Evolutionary conservation across 106 monocot genomes (phyloP), one percentile per base, ranked within the genome.

Genomic region (Dioscorea zingiberensis): DNA sequence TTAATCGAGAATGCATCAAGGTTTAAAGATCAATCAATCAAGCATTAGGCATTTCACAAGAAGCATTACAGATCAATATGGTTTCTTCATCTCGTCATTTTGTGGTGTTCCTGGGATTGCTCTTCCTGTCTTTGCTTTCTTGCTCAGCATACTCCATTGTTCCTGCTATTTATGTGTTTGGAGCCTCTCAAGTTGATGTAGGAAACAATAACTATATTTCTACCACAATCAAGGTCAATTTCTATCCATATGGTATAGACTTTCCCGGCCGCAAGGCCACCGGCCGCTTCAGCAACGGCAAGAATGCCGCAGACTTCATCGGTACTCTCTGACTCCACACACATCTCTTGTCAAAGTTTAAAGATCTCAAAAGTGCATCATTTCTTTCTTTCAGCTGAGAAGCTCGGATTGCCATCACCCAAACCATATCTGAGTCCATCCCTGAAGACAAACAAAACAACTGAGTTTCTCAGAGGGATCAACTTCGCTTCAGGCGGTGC

Each of bases 401-500:
- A 79, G 26, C 56, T 94, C 7, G 90, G 94, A 1, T 12, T 87
- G 25, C 56, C 78, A 59, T 62, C 84, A 9, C 21, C 94, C 4
- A 76, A 83, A 38, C 77, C 90, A 11, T 87, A 89, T 56, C 86
- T 90, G 16, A 67, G 84, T 14, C 22, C 87, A 22, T 29, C 71
- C 13, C 68, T 75, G 1, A 58, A 44, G 21, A 57, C 66, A 13
- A 79, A 70, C 59, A 75, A 45, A 14, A 29, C 69, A 3, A 23
- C 71, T 19, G 63, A 26, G 13, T 94, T 78, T 67, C 65, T 87
- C 32, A 55, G 54, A 8, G 94, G 94, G 13, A 75, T 90, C 56
- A 94, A 62, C 72, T 90, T 94, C 67, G 94, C 89, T 3, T 94
- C 94, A 0, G 94, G 84, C 11, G 94, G 94, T 13, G 86, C 84